A percentile compares a stretch with the other conserved stretches of the same genome.
Conservation (phyloP, 176 grass and related monocot species). For the Alloteropsis semialata region DNA sequence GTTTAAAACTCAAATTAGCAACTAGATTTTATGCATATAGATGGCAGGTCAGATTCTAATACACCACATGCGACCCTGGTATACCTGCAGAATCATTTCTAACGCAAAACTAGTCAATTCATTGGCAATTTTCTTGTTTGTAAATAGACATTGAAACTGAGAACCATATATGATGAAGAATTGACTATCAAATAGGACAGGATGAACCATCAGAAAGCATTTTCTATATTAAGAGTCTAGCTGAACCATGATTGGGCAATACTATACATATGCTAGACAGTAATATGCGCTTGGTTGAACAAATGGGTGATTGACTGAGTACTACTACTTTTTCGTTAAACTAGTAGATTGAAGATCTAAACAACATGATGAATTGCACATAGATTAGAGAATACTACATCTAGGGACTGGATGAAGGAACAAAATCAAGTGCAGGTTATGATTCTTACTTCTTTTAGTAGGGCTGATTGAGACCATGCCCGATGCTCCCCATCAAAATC, state of each 20-base stretch:
- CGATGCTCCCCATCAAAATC: slow-evolving; percentile 39
- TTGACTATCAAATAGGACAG: neutral
- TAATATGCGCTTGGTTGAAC: neutral
- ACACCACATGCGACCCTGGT: neutral
- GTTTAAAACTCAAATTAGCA: neutral
- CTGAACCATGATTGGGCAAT: slow-evolving; percentile 11
- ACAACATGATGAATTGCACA: neutral
- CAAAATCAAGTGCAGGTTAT: slow-evolving; percentile 13
- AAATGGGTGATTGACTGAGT: neutral
- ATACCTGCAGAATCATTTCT: neutral
- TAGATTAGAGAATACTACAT: neutral
- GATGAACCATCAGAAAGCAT: neutral
- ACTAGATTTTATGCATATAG: slow-evolving; percentile 2
- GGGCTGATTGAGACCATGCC: slow-evolving; percentile 44
- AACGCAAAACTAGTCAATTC: neutral
- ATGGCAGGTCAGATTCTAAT: neutral
- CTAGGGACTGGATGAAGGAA: neutral
- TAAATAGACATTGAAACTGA: neutral
- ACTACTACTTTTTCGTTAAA: neutral
- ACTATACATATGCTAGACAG: slow-evolving; percentile 3
- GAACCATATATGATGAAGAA: neutral
- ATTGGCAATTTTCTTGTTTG: neutral
- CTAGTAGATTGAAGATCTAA: neutral
- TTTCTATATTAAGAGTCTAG: too few relatives aligned
- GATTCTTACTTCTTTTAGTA: slow-evolving; percentile 60